These are phyloP conservation scores for Colletotrichum sp. DNA, from an alignment of 2,329 filamentous ascomycete species.

Conservation along the genomic window DNA sequence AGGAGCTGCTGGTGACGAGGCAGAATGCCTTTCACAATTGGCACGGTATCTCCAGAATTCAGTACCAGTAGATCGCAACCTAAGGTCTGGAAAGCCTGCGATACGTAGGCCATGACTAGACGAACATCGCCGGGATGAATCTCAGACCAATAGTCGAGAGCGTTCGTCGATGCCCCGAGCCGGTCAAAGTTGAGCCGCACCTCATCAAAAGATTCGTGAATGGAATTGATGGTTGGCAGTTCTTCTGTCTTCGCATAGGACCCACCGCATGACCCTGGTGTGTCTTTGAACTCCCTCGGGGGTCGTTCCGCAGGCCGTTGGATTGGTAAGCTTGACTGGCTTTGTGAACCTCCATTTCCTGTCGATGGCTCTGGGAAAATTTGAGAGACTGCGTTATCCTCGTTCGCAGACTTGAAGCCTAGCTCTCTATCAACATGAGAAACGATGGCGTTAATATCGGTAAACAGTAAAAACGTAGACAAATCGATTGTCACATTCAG, in stretches of 20 bases:
- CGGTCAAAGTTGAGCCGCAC: conserved; percentile 3
- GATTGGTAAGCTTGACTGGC: neutral
- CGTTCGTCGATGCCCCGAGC: neutral
- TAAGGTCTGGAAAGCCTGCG: conserved; percentile 33
- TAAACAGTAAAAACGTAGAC: neutral
- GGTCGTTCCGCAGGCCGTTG: neutral
- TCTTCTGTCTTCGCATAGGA: accelerated
- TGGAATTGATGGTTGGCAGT: neutral
- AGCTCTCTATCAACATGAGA: neutral
- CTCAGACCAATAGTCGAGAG: conserved; percentile 28
- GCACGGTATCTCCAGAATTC: conserved; percentile 23
- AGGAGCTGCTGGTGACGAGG: conserved; percentile 31
- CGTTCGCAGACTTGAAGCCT: neutral
- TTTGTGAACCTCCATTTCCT: accelerated
- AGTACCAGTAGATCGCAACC: conserved; percentile 29
- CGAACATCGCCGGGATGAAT: conserved; percentile 31
- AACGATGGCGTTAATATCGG: neutral
- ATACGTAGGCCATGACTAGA: conserved; percentile 35
- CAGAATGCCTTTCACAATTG: conserved; percentile 19
- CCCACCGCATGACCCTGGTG: neutral
- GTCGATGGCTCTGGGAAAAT: accelerated
- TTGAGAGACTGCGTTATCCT: accelerated
- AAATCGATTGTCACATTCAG: neutral
- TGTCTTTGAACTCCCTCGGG: neutral
- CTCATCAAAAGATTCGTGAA: neutral